Conservation (phyloP, 2,329 filamentous ascomycete genomes). For the Nigrospora oryzae region DNA sequence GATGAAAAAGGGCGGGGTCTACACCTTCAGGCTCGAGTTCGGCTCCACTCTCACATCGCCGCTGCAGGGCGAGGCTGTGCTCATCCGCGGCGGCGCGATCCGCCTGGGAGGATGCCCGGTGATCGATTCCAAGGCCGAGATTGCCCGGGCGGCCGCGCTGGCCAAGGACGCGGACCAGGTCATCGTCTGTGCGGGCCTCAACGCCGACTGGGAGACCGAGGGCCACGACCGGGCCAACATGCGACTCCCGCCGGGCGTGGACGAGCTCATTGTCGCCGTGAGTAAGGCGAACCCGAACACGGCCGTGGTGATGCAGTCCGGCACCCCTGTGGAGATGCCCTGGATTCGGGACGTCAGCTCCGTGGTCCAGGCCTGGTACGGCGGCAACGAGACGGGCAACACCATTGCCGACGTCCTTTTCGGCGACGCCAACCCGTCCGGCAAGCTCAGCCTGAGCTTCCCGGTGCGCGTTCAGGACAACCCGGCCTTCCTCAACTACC, state of each 20-base stretch:
- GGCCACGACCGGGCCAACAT: constrained; percentile 72
- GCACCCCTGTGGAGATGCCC: constrained; percentile 66
- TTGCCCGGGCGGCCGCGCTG: constrained; percentile 57
- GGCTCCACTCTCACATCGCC: constrained; percentile 50
- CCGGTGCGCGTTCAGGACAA: constrained; percentile 41
- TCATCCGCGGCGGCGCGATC: constrained; percentile 51
- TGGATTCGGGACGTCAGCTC: constrained; percentile 51
- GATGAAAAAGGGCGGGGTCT: constrained; percentile 50
- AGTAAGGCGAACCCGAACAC: constrained; percentile 59
- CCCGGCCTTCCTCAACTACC: constrained; percentile 23
- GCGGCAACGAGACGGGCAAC: constrained; percentile 62
- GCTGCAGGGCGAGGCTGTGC: constrained; percentile 37
- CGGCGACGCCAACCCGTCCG: constrained; percentile 50
- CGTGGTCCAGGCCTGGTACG: constrained; percentile 74
- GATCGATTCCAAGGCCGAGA: constrained; percentile 48
- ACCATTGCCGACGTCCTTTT: constrained; percentile 53
- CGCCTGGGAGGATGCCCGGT: constrained; percentile 53
- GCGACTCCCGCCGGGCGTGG: constrained; percentile 64
- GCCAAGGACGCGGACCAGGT: constrained; percentile 69
- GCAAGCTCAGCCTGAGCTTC: constrained; percentile 50
- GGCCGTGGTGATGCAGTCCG: constrained; percentile 68
- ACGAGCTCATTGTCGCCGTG: constrained; percentile 60
- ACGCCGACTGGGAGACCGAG: constrained; percentile 75
- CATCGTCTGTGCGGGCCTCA: constrained; percentile 69
- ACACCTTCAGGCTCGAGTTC: constrained; percentile 51